These are phyloP conservation scores for Mycena leptocephala DNA, from an alignment of 768 basidiomycete species.

Conservation along the genomic window DNA sequence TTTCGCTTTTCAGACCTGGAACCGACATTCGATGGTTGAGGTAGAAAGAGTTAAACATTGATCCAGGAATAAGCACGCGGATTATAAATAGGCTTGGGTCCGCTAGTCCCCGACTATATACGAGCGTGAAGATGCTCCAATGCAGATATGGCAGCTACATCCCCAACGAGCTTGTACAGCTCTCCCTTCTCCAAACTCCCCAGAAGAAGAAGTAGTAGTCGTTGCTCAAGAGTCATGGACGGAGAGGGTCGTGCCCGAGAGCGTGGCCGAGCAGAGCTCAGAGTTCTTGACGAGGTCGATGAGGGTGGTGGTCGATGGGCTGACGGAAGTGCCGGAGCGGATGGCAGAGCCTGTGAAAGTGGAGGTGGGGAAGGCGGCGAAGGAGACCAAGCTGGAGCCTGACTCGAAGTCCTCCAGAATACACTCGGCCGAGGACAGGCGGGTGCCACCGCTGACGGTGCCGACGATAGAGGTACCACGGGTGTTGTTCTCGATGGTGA, in stretches of 20 bases:
- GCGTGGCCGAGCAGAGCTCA: neutral
- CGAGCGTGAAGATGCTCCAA: neutral
- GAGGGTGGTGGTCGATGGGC: neutral
- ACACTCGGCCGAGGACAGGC: too few relatives aligned
- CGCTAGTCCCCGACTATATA: neutral
- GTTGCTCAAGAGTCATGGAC: neutral
- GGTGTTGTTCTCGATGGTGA: neutral
- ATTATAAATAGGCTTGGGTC: neutral
- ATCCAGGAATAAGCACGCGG: neutral
- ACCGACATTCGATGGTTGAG: neutral
- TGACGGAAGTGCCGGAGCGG: neutral
- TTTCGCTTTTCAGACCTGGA: conserved; percentile 8
- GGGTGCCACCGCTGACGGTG: too few relatives aligned
- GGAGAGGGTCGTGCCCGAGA: neutral
- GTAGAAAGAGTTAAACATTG: neutral
- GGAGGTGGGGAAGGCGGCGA: neutral
- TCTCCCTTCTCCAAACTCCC: neutral
- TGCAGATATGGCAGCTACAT: neutral
- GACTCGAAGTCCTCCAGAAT: neutral
- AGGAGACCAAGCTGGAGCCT: neutral
- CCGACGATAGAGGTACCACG: neutral
- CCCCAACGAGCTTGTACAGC: neutral
- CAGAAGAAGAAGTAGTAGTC: neutral
- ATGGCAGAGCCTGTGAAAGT: neutral
- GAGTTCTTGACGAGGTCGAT: neutral